These are phyloP conservation scores for Acer saccharum DNA, from an alignment of 345 rosid genomes.

Conservation along the genomic window DNA sequence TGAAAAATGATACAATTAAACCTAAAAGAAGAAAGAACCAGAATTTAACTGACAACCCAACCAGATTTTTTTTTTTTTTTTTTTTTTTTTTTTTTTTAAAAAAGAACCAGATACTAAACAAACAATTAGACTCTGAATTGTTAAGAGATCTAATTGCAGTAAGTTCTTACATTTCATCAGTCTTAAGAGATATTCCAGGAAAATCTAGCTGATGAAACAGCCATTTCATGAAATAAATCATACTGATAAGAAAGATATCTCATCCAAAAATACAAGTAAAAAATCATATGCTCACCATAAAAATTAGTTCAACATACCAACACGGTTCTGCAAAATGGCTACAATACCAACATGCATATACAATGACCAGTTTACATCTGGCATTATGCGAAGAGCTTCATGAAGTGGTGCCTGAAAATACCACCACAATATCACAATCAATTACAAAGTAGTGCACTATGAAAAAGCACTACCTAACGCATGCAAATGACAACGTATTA, in stretches of 20 bases:
- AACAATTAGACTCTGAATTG: background rate
- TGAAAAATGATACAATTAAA: background rate
- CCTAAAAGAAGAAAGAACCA: background rate
- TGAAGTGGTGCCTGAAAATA: constrained; percentile 56
- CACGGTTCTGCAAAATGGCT: constrained; percentile 82
- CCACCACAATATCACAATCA: constrained; percentile 12
- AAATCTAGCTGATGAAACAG: background rate
- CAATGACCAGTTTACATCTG: constrained; percentile 57
- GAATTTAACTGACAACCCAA: background rate
- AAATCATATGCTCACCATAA: constrained; percentile 2
- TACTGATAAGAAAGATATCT: background rate
- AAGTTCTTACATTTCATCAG: too few species aligned
- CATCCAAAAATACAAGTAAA: background rate
- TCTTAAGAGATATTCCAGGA: too few species aligned
- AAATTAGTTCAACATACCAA: constrained; percentile 54
- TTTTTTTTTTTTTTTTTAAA: too few species aligned
- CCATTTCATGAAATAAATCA: constrained; percentile 4
- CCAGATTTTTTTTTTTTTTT: too few species aligned
- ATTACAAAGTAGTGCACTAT: constrained; percentile 5
- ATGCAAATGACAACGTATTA: constrained; percentile 1
- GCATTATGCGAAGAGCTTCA: constrained; percentile 53
- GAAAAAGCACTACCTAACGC: background rate
- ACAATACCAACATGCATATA: constrained; percentile 68
- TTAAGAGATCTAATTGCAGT: background rate
- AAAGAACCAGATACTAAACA: background rate